Evolutionary conservation across 2,329 filamentous ascomycete genomes (phyloP), one percentile per base, ranked within the genome.

Genomic region (Exutisphaerella laricina): DNA sequence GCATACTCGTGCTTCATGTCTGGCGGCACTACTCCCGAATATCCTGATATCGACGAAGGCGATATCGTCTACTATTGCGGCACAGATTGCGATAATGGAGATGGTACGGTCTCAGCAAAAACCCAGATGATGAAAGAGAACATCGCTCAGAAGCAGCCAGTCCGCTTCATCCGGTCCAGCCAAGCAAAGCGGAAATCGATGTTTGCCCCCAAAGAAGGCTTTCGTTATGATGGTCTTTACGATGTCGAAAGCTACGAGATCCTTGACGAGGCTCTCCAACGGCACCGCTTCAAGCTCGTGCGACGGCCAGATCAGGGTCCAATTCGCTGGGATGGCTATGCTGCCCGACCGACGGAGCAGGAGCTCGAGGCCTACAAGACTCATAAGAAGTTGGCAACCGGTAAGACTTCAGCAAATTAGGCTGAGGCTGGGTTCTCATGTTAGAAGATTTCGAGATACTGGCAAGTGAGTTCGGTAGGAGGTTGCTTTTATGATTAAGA

Each of bases 141-240:
- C 3, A 54, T 55, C 9, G 41, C 56, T 3, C 61, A 54, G 2
- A 58, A 64, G 2, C 56, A 66, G 2, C 65, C 67, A 0, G 66
- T 80, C 3, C 66, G 78, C 2, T 69, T 80, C 3, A 63, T 80
- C 4, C 69, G 77, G 1, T 71, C 70, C 0, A 52, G 58, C 4
- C 68, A 70, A 13, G 57, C 70, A 2, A 57, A 59, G 7, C 68
- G 67, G 22, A 47, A 58, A 10, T 69, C 69, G 13, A 48, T 43
- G 0, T 75, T 68, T 40, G 63, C 70, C 0, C 77, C 77, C 0
- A 45, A 55, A 1, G 47, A 61, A 7, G 77, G 77, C 0, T 64
- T 75, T n/a, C 61, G 78, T 2, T 80, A 80, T 39, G 77, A 80
- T 55, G 78, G 77, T 0, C 56, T 80, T 0, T 81, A 80, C 48